Evolutionary conservation across 345 rosid genomes (phyloP).

Genomic region (Populus pruinosa): DNA sequence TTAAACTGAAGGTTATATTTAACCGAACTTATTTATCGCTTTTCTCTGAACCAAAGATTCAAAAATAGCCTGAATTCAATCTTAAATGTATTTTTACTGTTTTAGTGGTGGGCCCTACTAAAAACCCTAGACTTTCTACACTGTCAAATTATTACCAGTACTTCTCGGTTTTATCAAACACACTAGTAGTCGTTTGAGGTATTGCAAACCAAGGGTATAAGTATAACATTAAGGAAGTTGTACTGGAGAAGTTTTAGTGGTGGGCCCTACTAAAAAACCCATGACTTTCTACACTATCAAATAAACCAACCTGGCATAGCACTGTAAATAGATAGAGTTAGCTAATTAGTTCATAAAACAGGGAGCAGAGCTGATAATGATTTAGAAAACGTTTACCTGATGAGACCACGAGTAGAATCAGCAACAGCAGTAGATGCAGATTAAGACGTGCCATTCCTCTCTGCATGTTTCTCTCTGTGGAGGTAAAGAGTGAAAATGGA

Average conservation of each 20-base stretch:
- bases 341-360: background rate
- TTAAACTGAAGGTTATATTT: background rate
- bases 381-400: constrained; percentile 34
- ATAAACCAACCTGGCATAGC: background rate
- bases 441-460: constrained; percentile 36
- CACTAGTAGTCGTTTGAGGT: too few species aligned
- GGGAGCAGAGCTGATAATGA: background rate
- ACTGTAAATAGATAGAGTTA: background rate
- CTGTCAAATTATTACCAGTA: too few species aligned
- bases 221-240: too few species aligned
- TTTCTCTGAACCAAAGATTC: background rate
- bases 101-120: too few species aligned
- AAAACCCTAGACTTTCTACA: too few species aligned
- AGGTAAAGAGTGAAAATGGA: background rate
- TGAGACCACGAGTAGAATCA: constrained; percentile 26
- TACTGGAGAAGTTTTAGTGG: too few species aligned
- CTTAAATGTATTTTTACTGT: too few species aligned
- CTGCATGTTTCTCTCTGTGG: too few species aligned
- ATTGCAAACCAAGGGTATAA: too few species aligned
- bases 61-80: background rate
- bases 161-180: too few species aligned
- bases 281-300: too few species aligned
- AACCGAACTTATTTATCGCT: background rate
- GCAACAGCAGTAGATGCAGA: constrained; percentile 27
- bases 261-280: too few species aligned